These are phyloP conservation scores for Xylariaceae sp. DNA, from an alignment of 2,329 filamentous ascomycete species.

Conservation along the genomic window DNA sequence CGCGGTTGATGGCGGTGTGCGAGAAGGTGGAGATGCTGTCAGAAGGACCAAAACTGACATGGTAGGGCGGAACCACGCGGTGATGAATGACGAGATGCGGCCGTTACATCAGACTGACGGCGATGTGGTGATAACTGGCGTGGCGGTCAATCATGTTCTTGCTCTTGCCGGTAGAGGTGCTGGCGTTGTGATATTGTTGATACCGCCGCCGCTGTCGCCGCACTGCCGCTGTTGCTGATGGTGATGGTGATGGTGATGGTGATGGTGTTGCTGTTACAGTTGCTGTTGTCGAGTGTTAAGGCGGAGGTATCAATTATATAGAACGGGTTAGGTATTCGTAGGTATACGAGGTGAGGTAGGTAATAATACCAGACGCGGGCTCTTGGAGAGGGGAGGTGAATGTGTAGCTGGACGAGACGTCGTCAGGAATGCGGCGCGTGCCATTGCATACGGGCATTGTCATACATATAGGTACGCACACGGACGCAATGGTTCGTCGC, in stretches of 20 bases:
- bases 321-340: too few species aligned
- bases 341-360: too few species aligned
- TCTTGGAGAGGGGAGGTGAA: too few species aligned
- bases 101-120: conserved; percentile 18
- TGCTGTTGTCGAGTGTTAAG: too few species aligned
- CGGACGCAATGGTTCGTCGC: conserved; percentile 4
- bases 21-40: conserved; percentile 19
- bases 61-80: conserved; percentile 13
- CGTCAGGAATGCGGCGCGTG: neutral
- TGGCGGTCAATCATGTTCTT: conserved; percentile 17
- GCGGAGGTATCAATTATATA: too few species aligned
- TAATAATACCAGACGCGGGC: too few species aligned
- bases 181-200: neutral
- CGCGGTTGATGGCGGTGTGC: conserved; percentile 21
- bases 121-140: conserved; percentile 13
- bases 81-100: conserved; percentile 11
- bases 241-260: neutral
- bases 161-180: neutral
- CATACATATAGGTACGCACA: too few species aligned
- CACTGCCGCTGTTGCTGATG: neutral
- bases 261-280: neutral
- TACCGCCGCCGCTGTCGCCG: neutral
- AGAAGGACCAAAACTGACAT: conserved; percentile 13
- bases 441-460: neutral
- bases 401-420: neutral